A percentile compares a stretch with the other conserved stretches of the same genome.
phyloP scores from a whole-genome alignment of 2,329 filamentous ascomycete species.

The Ceratocystis ficicola region DNA sequence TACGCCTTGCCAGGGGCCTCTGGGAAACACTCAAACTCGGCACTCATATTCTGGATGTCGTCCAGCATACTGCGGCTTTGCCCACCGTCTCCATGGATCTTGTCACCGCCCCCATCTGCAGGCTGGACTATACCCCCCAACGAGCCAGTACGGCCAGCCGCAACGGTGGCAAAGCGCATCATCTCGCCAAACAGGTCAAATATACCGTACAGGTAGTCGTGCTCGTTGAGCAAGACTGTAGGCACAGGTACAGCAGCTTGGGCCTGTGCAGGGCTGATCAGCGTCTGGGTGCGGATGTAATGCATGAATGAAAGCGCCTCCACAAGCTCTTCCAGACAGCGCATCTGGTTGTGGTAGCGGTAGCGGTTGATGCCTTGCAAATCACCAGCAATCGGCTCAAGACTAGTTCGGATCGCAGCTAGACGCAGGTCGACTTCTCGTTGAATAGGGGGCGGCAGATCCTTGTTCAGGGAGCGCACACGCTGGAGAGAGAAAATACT shows the following conservation, averaged over 20 bases:
- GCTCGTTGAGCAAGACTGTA: conserved; percentile 45
- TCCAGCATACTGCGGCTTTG: conserved; percentile 51
- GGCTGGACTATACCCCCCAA: conserved; percentile 30
- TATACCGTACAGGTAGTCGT: conserved; percentile 82
- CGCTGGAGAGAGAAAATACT: conserved; percentile 34
- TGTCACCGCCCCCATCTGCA: conserved; percentile 16
- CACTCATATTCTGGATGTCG: conserved; percentile 69
- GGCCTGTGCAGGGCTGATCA: conserved; percentile 58
- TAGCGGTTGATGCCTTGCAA: conserved; percentile 66
- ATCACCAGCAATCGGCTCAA: conserved; percentile 57
- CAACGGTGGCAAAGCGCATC: conserved; percentile 91
- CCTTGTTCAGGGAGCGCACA: conserved; percentile 48
- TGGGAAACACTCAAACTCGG: conserved; percentile 61
- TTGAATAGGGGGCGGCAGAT: conserved; percentile 55
- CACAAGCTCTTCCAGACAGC: conserved; percentile 85
- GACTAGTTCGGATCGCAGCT: conserved; percentile 56
- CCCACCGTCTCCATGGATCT: neutral
- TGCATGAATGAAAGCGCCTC: conserved; percentile 82
- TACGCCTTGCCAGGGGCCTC: conserved; percentile 47
- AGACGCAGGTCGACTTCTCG: conserved; percentile 60
- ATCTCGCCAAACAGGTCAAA: conserved; percentile 93
- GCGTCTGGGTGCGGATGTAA: conserved; percentile 65
- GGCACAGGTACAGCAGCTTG: conserved; percentile 37
- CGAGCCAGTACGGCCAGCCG: conserved; percentile 61
- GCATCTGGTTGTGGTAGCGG: conserved; percentile 69